These are phyloP conservation scores for Rhytidiadelphus loreus DNA, from an alignment of 225 moss, liverwort and hornwort species.

Conservation along the genomic window DNA sequence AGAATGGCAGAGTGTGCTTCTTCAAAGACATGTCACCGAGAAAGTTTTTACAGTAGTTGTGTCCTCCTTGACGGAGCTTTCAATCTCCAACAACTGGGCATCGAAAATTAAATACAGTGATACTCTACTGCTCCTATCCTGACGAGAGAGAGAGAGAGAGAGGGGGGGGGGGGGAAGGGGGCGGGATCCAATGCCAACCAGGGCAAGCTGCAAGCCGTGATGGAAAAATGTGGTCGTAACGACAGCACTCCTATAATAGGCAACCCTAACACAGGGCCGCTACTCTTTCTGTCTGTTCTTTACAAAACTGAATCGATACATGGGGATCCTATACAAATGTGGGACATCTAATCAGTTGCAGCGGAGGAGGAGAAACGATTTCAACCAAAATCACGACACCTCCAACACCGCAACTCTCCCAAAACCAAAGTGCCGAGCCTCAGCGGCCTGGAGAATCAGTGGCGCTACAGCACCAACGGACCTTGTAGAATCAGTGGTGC, in stretches of 20 bases:
- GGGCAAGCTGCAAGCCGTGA: not conserved
- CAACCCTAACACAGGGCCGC: not conserved
- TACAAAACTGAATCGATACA: slow-evolving; percentile 34
- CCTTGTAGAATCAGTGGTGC: not conserved
- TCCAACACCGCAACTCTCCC: not conserved
- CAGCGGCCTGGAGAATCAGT: not conserved
- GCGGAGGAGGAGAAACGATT: not conserved
- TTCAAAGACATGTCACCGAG: not conserved
- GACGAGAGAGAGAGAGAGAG: too few species aligned
- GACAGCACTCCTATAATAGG: not conserved
- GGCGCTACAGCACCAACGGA: not conserved
- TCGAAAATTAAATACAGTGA: not conserved
- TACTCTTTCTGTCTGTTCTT: slow-evolving; percentile 1
- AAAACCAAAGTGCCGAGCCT: not conserved
- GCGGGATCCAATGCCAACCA: not conserved
- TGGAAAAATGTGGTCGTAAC: slow-evolving; percentile 12
- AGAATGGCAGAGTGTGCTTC: not conserved
- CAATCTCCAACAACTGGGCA: not conserved
- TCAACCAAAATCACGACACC: not conserved
- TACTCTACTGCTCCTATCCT: not conserved
- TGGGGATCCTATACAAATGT: slow-evolving; percentile 14
- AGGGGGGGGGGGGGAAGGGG: rapidly evolving
- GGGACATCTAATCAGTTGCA: not conserved
- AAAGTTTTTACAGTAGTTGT: not conserved
- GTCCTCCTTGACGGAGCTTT: not conserved